Base-by-base conservation (phyloP, 345 rosid genomes). In the Limnanthes douglasii region DNA sequence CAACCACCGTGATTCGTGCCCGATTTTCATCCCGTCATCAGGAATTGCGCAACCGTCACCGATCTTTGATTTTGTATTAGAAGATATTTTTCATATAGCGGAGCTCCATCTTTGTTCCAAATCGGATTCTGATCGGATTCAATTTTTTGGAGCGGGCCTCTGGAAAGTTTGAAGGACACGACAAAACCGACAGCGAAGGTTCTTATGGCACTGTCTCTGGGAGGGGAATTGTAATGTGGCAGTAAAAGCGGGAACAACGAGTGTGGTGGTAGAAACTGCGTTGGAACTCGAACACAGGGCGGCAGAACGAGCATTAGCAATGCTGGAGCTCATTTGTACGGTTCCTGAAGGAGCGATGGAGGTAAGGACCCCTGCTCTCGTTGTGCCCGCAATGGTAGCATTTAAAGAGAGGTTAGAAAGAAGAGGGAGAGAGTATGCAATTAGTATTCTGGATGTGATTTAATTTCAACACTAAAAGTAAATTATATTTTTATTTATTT, bases 351-450 rank as follows among this genome's bases (percentile, higher is more conserved):
- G 78, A 25, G 75, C 75, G 7, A 77, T 72, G 18, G 73, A 69
- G 60, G 50, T 69, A 48, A 51, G 72, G 6, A 39, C 64, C 9
- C 86, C 72, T 47, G 78, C 72, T 4, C 61, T 76, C 24, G 72
- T 68, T 0, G 77, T 76, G 29, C 86, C 81, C 0, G 78, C 61
- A 34, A 76, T 76, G 86, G 86, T 76, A 29, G 21, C 66, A 2
- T 65, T 68, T 59, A 76, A 71, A 80, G 86, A 72, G 18, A 60
- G 53, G 44, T 57, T 72, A 68, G 59, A 58, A 18, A 80, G 68
- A 5, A 65, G 86, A 36, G 86, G 86, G 9, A 38, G 59, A 39
- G 80, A 75, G 56, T 70, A 72, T 37, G 86, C 77, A 3, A 62
- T 72, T 21, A 56, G 86, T 26, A 78, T 69, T 9, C 64, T 76